Evolutionary conservation across 768 basidiomycete species (phyloP), one percentile per base, ranked within the genome.

Genomic region (Suillus brevipes): DNA sequence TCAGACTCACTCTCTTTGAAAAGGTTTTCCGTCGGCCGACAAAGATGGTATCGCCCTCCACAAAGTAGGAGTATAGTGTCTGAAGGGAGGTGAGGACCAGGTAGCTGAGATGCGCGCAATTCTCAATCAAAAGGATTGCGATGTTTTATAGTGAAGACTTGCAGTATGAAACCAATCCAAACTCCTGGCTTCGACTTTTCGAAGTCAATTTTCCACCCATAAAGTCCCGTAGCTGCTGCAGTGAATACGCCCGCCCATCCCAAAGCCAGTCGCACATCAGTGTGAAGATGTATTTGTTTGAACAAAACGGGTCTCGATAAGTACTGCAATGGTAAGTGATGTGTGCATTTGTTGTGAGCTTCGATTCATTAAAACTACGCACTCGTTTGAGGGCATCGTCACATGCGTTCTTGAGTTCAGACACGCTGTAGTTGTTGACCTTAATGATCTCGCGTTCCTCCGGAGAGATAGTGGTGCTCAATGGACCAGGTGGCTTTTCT

Each of bases 301-400:
- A 95, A 98, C 45, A 94, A 77, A 62, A 89, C 87, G 10, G 91
- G 91, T 63, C 89, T 83, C 61, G 91, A 86, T 50, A 96, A 82
- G 74, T 89, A 92, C 94, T 96, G 75, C n/a, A 63, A 14, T n/a
- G 60, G 31, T 5, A 61, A 50, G 57, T 38, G 55, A 60, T 40
- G 61, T 55, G 43, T 63, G 16, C 28, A 42, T 3, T 8, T 25
- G 14, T n/a, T 38, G 4, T 16, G 62, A n/a, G n/a, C 8, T 1
- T 6, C 62, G 47, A 57, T 49, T n/a, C n/a, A 43, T 13, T 34
- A 60, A 45, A 28, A 18, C 42, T 43, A 80, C 87, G 57, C 74
- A 97, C 95, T 72, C 92, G 89, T 78, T 93, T 94, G 64, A 98
- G 80, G 53, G 90, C 89, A 79, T 99, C 96, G 77, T 99, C 96